Conservation (phyloP, 2,329 filamentous ascomycete genomes). For the Echinosphaeria canescens region DNA sequence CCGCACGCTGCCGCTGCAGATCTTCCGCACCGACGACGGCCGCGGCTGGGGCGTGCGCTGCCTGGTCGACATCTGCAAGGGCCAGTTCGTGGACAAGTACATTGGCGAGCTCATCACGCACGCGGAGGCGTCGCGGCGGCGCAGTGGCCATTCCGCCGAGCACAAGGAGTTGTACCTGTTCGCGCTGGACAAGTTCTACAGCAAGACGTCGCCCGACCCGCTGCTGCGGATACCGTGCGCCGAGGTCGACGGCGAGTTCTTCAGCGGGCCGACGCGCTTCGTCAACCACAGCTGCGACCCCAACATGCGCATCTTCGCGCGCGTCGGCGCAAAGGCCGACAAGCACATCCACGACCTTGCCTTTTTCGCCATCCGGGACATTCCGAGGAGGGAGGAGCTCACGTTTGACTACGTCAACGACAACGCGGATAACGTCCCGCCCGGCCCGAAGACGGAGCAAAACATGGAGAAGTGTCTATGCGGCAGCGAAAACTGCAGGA, state of each 20-base stretch:
- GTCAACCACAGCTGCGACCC: slow-evolving; percentile 71
- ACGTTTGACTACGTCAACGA: slow-evolving; percentile 66
- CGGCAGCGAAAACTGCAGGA: slow-evolving; percentile 41
- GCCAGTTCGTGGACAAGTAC: slow-evolving; percentile 66
- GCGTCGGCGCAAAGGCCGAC: slow-evolving; percentile 57
- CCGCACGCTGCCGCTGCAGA: slow-evolving; percentile 46
- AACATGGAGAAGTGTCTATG: slow-evolving; percentile 41
- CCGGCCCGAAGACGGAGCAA: slow-evolving; percentile 20
- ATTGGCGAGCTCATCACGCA: slow-evolving; percentile 49
- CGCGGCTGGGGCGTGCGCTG: slow-evolving; percentile 62
- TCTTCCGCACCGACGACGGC: slow-evolving; percentile 44
- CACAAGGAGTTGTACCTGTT: slow-evolving; percentile 66
- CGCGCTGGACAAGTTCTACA: slow-evolving; percentile 58
- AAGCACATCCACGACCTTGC: slow-evolving; percentile 56
- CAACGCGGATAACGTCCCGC: slow-evolving; percentile 25
- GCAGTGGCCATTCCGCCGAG: slow-evolving; percentile 29
- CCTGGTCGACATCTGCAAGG: slow-evolving; percentile 38
- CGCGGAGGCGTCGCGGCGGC: slow-evolving; percentile 41
- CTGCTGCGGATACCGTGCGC: slow-evolving; percentile 31
- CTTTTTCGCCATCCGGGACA: slow-evolving; percentile 49
- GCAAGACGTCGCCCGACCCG: slow-evolving; percentile 30
- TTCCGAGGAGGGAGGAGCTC: slow-evolving; percentile 43
- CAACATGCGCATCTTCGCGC: slow-evolving; percentile 59
- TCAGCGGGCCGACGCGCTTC: slow-evolving; percentile 59
- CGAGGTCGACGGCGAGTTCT: slow-evolving; percentile 51